These are phyloP conservation scores for Trichoderma sp. DNA, from an alignment of 2,329 filamentous ascomycete species.

Conservation along the genomic window DNA sequence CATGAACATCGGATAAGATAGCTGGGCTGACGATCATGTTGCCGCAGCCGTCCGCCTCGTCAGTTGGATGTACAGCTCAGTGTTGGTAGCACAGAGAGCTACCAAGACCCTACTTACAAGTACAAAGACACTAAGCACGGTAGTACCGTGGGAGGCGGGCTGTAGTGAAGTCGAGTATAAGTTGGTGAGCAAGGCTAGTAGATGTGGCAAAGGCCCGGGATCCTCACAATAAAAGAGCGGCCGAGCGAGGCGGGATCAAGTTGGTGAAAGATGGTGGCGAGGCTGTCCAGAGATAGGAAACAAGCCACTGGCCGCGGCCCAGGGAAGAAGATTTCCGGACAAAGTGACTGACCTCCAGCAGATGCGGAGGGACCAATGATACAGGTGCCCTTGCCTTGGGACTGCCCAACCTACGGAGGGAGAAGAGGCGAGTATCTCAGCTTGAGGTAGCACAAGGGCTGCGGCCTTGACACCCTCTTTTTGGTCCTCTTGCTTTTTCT, in stretches of 20 bases:
- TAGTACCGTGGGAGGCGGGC: neutral
- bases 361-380: slow-evolving; percentile 23
- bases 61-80: neutral
- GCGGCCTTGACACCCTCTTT: slow-evolving; percentile 11
- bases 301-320: neutral
- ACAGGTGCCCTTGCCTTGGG: slow-evolving; percentile 18
- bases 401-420: slow-evolving; percentile 13
- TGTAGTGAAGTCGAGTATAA: neutral
- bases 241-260: neutral
- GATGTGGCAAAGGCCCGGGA: neutral
- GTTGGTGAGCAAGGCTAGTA: neutral
- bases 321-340: neutral
- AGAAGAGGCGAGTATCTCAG: slow-evolving; percentile 15
- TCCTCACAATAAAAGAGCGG: neutral
- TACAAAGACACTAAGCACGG: neutral
- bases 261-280: neutral
- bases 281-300: neutral
- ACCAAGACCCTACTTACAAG: neutral
- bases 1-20: neutral
- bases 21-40: slow-evolving; percentile 1
- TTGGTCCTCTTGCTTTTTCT: neutral
- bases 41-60: neutral
- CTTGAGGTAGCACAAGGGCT: slow-evolving; percentile 20
- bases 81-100: neutral
- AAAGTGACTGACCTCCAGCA: slow-evolving; percentile 2